Conservation (phyloP, 2,329 filamentous ascomycete genomes). For the Juglanconis sp. region DNA sequence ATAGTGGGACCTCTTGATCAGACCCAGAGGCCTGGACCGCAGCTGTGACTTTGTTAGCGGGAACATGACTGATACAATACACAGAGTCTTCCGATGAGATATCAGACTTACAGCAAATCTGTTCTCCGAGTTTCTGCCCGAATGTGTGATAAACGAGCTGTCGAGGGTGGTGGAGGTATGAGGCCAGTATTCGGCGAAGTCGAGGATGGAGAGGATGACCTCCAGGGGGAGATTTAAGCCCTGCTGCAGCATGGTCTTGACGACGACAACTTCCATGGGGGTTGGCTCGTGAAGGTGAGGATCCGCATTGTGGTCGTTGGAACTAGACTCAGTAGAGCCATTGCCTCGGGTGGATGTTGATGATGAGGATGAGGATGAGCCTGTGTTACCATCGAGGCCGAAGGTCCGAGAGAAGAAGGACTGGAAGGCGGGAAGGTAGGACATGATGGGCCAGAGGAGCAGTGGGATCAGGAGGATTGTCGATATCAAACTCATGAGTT, state of each 20-base stretch:
- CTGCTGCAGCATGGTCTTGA: slow-evolving; percentile 45
- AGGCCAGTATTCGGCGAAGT: slow-evolving; percentile 62
- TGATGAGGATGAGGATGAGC: not conserved
- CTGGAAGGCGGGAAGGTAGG: slow-evolving; percentile 3
- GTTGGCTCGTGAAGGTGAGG: slow-evolving; percentile 30
- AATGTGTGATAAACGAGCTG: not conserved
- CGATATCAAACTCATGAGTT: not conserved
- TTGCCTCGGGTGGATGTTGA: not conserved
- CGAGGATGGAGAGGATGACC: slow-evolving; percentile 53
- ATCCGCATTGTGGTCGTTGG: not conserved
- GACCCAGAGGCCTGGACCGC: slow-evolving; percentile 39
- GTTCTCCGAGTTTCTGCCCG: slow-evolving; percentile 28
- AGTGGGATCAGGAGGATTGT: not conserved
- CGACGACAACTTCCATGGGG: slow-evolving; percentile 46
- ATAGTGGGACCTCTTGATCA: slow-evolving; percentile 29
- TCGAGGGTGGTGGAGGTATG: slow-evolving; percentile 37
- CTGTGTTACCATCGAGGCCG: not conserved
- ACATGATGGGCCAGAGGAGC: slow-evolving; percentile 9
- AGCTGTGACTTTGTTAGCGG: slow-evolving; percentile 27
- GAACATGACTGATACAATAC: not conserved
- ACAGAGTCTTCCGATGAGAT: too few species aligned
- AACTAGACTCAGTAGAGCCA: not conserved
- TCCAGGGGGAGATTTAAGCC: slow-evolving; percentile 48
- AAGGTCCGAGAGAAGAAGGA: not conserved
- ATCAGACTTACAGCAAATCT: slow-evolving; percentile 37